phyloP scores from a whole-genome alignment of 1,284 basidiomycete genomes.

The Irpex rosettiformis region DNA sequence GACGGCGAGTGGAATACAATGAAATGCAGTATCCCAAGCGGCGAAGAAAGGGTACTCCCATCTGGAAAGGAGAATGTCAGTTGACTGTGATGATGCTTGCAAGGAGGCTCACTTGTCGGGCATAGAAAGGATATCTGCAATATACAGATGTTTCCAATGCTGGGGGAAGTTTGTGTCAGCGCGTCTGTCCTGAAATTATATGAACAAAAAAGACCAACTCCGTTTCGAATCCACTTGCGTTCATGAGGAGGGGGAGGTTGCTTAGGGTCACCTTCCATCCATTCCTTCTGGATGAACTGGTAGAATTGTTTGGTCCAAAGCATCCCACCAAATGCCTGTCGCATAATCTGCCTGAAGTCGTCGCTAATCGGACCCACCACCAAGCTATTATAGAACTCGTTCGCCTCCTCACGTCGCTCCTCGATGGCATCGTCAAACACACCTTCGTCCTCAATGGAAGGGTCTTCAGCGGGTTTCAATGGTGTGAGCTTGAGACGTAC shows the following conservation, averaged over 20 bases:
- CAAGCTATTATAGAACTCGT: conserved; percentile 91
- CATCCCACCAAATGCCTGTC: conserved; percentile 98
- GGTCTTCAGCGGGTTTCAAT: conserved; percentile 69
- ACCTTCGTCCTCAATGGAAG: conserved; percentile 83
- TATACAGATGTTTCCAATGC: conserved; percentile 95
- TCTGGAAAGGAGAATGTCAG: conserved; percentile 31
- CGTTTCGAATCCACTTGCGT: conserved; percentile 84
- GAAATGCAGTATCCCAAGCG: conserved; percentile 96
- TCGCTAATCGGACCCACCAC: conserved; percentile 83
- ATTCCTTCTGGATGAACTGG: conserved; percentile 93
- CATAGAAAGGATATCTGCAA: conserved; percentile 96
- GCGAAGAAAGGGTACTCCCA: conserved; percentile 99
- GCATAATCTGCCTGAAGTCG: conserved; percentile 93
- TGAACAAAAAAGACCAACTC: conserved; percentile 40
- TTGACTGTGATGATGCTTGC: background rate
- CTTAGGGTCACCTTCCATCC: conserved; percentile 92
- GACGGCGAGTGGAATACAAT: conserved; percentile 95
- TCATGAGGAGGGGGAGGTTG: conserved; percentile 93
- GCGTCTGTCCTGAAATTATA: background rate
- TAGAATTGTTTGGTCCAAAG: conserved; percentile 99
- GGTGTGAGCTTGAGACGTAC: conserved; percentile 93
- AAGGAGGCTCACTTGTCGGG: conserved; percentile 82
- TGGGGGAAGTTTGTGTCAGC: conserved; percentile 25
- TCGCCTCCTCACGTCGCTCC: conserved; percentile 85
- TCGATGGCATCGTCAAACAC: conserved; percentile 89